These are phyloP conservation scores for Funneliformis geosporum DNA, from an alignment of 192 early-diverging fungal genomes.

Conservation along the genomic window DNA sequence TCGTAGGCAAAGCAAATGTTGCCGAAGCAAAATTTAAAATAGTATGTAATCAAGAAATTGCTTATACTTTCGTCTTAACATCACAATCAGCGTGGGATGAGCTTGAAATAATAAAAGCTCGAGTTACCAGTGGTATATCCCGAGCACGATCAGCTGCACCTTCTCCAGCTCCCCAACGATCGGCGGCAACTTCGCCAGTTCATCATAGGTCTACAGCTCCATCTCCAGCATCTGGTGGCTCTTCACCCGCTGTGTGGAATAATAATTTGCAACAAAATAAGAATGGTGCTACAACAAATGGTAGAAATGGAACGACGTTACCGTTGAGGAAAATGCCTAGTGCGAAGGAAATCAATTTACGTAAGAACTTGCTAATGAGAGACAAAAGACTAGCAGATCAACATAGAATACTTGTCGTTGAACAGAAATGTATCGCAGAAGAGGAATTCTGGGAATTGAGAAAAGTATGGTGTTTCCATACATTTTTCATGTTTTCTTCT, in stretches of 20 bases:
- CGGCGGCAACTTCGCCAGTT: not conserved
- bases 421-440: slow-evolving; percentile 49
- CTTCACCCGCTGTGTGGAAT: slow-evolving; percentile 11
- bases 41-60: not conserved
- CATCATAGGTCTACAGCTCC: slow-evolving; percentile 10
- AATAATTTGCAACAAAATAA: not conserved
- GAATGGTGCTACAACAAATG: not conserved
- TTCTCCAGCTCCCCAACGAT: not conserved
- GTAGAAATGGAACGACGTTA: slow-evolving; percentile 32
- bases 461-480: slow-evolving; percentile 49
- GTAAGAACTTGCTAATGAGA: not conserved
- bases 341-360: not conserved
- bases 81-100: not conserved
- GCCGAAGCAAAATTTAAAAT: not conserved
- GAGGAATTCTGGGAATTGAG: slow-evolving; percentile 93
- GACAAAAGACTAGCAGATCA: slow-evolving; percentile 11
- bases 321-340: slow-evolving; percentile 44
- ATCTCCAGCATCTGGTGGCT: slow-evolving; percentile 11
- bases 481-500: not conserved
- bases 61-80: not conserved
- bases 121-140: not conserved
- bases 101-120: not conserved
- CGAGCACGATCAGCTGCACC: not conserved
- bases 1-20: not conserved
- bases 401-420: slow-evolving; percentile 19